Evolutionary conservation across 2,329 filamentous ascomycete genomes (phyloP), one percentile per base, ranked within the genome.

Genomic region (Colletotrichum sansevieriae): DNA sequence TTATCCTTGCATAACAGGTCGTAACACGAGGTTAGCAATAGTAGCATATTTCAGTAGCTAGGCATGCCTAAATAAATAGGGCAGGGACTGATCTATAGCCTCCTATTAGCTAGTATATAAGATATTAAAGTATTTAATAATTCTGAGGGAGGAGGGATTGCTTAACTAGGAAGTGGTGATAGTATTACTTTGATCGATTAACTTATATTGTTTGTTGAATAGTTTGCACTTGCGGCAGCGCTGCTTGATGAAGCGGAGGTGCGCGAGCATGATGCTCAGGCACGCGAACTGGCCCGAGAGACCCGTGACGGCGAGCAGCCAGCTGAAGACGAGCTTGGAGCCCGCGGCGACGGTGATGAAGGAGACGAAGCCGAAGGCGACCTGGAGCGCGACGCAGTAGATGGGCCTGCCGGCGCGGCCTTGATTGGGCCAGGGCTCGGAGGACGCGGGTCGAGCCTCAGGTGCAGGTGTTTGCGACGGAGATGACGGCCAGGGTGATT

Each of bases 181-280:
- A n/a, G n/a, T n/a, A n/a, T n/a, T n/a, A n/a, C n/a, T n/a, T n/a
- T n/a, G n/a, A n/a, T n/a, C n/a, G n/a, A n/a, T n/a, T n/a, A n/a
- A n/a, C n/a, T n/a, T n/a, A n/a, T n/a, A n/a, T n/a, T n/a, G n/a
- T n/a, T n/a, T n/a, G n/a, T n/a, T n/a, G n/a, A n/a, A n/a, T n/a
- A n/a, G n/a, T n/a, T n/a, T n/a, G n/a, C n/a, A n/a, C n/a, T n/a
- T n/a, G n/a, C n/a, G n/a, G n/a, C n/a, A n/a, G n/a, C n/a, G n/a
- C n/a, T n/a, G n/a, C 29, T 82, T 82, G 71, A 95, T 92, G 87
- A 97, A 98, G 63, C 94, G 93, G 76, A 97, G 97, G 80, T 97
- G 95, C 20, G 55, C 55, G 2, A 57, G 22, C 55, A 57, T 57
- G 22, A 57, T 57, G 55, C 55, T 57, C 37, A 41, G n/a, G 39